These are phyloP conservation scores for Tardiomyces digboiensis DNA, from an alignment of 1,139 yeast genomes.

Conservation along the genomic window DNA sequence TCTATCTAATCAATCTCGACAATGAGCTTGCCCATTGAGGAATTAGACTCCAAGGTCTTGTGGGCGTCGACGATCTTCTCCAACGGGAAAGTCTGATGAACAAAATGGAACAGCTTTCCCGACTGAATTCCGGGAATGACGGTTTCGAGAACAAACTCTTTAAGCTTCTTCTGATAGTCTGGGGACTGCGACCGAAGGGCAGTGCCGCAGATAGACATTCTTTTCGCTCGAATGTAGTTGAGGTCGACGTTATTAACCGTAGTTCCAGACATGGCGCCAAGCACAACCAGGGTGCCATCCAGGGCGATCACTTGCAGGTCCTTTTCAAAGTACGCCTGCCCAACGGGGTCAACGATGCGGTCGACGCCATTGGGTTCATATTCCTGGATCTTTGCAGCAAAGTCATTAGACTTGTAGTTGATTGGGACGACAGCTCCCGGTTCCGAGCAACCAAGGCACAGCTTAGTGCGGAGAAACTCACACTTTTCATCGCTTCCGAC, in stretches of 20 bases:
- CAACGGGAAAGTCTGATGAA: slow-evolving; percentile 19
- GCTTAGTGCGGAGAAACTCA: slow-evolving; percentile 11
- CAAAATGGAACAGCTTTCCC: slow-evolving; percentile 15
- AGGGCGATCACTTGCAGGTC: slow-evolving; percentile 17
- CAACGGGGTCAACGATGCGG: slow-evolving; percentile 27
- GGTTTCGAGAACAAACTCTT: slow-evolving; percentile 17
- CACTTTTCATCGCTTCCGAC: slow-evolving; percentile 22
- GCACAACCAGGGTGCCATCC: slow-evolving; percentile 23
- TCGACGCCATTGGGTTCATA: slow-evolving; percentile 21
- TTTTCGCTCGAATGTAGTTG: slow-evolving; percentile 16
- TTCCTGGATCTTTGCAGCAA: slow-evolving; percentile 15
- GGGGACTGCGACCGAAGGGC: slow-evolving; percentile 22
- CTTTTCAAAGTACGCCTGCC: slow-evolving; percentile 18
- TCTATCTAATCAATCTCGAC: slow-evolving; percentile 9
- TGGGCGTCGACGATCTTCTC: slow-evolving; percentile 23
- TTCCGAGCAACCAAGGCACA: slow-evolving; percentile 10
- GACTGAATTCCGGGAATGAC: slow-evolving; percentile 18
- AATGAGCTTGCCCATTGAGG: slow-evolving; percentile 24
- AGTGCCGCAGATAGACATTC: slow-evolving; percentile 22
- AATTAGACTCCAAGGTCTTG: slow-evolving; percentile 20
- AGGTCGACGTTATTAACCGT: slow-evolving; percentile 15
- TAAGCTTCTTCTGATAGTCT: slow-evolving; percentile 18
- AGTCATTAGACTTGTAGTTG: slow-evolving; percentile 20
- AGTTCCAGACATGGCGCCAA: slow-evolving; percentile 21
- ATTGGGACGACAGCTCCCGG: slow-evolving; percentile 20